phyloP scores from a whole-genome alignment of 1,139 yeast species.

The Yamadazyma pseudoaaseri region DNA sequence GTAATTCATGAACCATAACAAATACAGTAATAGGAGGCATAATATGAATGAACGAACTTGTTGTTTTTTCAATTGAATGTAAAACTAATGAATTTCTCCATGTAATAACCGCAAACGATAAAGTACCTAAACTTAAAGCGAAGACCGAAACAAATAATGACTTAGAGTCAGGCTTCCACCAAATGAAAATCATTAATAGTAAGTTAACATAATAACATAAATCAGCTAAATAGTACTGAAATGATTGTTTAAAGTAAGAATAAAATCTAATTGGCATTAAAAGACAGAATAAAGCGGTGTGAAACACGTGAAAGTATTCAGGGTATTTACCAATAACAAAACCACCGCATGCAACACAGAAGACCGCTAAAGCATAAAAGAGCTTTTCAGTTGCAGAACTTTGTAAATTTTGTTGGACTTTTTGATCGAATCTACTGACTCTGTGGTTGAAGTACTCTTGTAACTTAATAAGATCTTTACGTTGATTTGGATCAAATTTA shows the following conservation, averaged over 20 bases:
- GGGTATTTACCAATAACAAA: conserved; percentile 79
- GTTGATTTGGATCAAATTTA: conserved; percentile 6
- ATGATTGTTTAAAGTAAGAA: conserved; percentile 75
- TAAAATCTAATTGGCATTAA: conserved; percentile 85
- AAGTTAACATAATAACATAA: conserved; percentile 88
- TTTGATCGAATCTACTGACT: conserved; percentile 57
- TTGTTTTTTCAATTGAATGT: conserved; percentile 91
- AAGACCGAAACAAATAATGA: conserved; percentile 78
- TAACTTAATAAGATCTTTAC: conserved; percentile 25
- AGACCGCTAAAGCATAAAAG: conserved; percentile 75
- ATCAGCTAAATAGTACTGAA: conserved; percentile 89
- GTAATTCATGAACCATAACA: conserved; percentile 81
- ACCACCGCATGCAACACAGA: conserved; percentile 70
- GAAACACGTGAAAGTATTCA: conserved; percentile 70
- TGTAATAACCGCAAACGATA: conserved; percentile 91
- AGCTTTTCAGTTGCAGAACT: conserved; percentile 74
- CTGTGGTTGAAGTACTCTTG: conserved; percentile 35
- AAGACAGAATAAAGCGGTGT: conserved; percentile 58
- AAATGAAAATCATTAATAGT: conserved; percentile 66
- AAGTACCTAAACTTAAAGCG: conserved; percentile 83
- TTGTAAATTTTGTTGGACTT: conserved; percentile 49
- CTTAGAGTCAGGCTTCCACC: conserved; percentile 77
- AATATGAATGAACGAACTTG: conserved; percentile 86
- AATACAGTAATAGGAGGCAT: conserved; percentile 89
- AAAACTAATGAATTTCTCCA: conserved; percentile 94